A percentile compares a stretch with the other conserved stretches of the same genome.
Evolutionary conservation across 108 stramenopile genomes (phyloP).

Genomic region (Cyclotella baltica): DNA sequence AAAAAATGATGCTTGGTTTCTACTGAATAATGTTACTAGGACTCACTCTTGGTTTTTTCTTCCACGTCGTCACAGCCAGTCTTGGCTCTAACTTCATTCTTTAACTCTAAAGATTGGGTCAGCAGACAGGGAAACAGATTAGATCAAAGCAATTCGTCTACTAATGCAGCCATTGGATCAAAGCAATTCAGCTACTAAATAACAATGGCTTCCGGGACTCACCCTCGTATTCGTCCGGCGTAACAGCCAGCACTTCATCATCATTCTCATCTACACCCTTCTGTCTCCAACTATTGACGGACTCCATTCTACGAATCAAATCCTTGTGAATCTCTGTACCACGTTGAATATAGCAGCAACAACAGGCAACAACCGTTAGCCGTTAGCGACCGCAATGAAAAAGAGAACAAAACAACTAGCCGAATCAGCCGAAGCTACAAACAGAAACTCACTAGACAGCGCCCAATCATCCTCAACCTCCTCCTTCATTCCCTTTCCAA

Average conservation of each 20-base stretch:
- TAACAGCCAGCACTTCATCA: not conserved
- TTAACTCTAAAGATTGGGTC: not conserved
- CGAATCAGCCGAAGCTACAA: not conserved
- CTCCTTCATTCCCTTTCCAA: not conserved
- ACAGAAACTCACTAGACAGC: constrained; percentile 3
- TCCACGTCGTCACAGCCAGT: too few relatives aligned
- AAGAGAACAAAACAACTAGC: not conserved
- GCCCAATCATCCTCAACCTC: constrained; percentile 7
- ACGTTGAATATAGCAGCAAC: not conserved
- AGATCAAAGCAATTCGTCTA: not conserved
- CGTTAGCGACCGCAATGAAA: not conserved
- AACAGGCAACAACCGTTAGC: not conserved
- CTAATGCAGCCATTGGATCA: not conserved
- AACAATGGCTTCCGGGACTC: not conserved
- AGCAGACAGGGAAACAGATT: not conserved
- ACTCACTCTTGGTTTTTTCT: too few relatives aligned
- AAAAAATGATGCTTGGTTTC: too few relatives aligned
- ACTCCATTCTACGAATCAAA: constrained; percentile 13
- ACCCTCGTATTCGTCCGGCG: constrained; percentile 5
- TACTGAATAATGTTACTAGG: too few relatives aligned
- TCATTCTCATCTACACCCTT: not conserved
- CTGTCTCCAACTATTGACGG: not conserved
- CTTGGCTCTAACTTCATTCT: too few relatives aligned
- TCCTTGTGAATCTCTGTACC: constrained; percentile 8
- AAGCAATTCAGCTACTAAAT: not conserved